Evolutionary conservation across 2,329 filamentous ascomycete genomes (phyloP), one percentile per base, ranked within the genome.

Genomic region (Alternaria brassicae): DNA sequence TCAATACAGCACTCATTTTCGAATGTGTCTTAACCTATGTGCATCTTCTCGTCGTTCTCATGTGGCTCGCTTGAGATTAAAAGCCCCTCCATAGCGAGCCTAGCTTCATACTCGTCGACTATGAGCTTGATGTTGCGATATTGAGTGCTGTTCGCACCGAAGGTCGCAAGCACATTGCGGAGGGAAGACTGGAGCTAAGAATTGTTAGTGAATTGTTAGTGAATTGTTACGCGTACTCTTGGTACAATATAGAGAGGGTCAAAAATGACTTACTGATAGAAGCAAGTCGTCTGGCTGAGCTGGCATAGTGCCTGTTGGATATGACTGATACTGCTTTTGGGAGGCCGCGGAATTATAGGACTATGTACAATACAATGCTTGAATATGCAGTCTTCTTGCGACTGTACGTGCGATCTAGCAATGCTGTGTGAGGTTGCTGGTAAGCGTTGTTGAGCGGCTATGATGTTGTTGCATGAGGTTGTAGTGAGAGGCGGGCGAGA

Each of bases 81-180:
- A 12, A 67, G 55, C 1, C 52, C 61, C 40, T 66, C 62, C 40
- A 72, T 62, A 27, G 71, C 71, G 34, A 68, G 54, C 23, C 72
- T 72, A 0, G 69, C 68, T 37, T 63, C 63, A 27, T 77, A 67
- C 49, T 75, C 74, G 13, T 76, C 72, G 3, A 75, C 63, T 60
- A 76, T 70, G 39, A 62, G 61, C 48, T 73, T 73, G 51, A 77
- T 73, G 48, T 55, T 57, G 39, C 50, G 59, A 53, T 76, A 77
- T 37, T 77, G 75, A 10, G 56, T 47, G 56, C 75, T 77, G 1
- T 61, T 12, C 1, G 66, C 53, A 6, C 76, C 75, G 53, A 78
- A 77, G 1, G 76, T 77, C 10, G 72, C 53, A 6, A 71, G 66
- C 9, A 72, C 66, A 36, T 78, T 78, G 56, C 74, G 76, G 21